A percentile compares a stretch with the other conserved stretches of the same genome.
phyloP scores from a whole-genome alignment of 352 stramenopile genomes.

The Globisporangium carolinianum region DNA sequence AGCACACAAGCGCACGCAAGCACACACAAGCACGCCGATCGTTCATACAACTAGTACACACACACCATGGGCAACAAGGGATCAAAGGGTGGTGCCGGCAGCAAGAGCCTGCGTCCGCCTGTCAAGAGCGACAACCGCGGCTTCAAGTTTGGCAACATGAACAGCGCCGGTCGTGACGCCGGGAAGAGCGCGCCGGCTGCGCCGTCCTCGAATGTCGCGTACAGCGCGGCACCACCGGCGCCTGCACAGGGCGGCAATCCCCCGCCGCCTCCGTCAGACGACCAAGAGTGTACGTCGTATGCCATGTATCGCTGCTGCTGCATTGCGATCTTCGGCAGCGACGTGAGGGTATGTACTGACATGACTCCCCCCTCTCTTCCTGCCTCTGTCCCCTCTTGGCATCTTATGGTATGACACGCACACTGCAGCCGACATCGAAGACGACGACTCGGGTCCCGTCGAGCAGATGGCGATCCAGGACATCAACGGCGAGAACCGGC shows the following conservation, averaged over 20 bases:
- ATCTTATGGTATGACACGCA: conserved; percentile 6
- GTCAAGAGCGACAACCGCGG: conserved; percentile 82
- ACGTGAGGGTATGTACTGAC: neutral
- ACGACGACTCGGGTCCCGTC: conserved; percentile 74
- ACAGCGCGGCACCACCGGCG: conserved; percentile 8
- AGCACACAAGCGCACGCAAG: too few species aligned
- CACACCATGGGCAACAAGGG: conserved; percentile 75
- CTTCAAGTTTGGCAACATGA: conserved; percentile 63
- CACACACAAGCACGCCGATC: too few species aligned
- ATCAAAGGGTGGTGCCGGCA: conserved; percentile 59
- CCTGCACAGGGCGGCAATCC: conserved; percentile 10
- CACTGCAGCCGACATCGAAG: conserved; percentile 56
- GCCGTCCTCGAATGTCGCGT: conserved; percentile 27
- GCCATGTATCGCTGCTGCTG: neutral
- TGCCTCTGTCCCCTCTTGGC: neutral
- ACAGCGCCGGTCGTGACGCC: conserved; percentile 46
- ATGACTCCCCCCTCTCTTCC: neutral
- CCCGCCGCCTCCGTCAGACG: conserved; percentile 12
- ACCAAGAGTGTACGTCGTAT: conserved; percentile 56
- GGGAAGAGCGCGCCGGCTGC: conserved; percentile 69
- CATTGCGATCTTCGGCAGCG: too few species aligned
- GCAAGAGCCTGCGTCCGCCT: conserved; percentile 52
- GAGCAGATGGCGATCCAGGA: conserved; percentile 83
- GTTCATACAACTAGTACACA: too few species aligned
- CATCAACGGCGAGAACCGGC: conserved; percentile 51